Evolutionary conservation across 148 eudicot species (phyloP).

Genomic region (Nepenthes gracilis): DNA sequence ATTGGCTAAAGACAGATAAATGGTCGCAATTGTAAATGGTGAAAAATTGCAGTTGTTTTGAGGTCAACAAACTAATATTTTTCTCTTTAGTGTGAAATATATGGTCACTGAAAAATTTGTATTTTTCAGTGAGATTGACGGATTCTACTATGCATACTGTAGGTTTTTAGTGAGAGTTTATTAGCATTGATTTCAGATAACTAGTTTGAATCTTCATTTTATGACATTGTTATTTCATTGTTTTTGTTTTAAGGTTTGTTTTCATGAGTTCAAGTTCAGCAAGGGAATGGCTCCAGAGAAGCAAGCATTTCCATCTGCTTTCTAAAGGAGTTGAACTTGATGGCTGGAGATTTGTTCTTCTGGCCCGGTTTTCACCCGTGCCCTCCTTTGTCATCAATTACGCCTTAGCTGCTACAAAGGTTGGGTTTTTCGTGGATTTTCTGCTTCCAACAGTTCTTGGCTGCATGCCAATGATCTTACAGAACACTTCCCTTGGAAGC

Average conservation of each 20-base stretch:
- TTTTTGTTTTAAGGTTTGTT: constrained; percentile 31
- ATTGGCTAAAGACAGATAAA: too few relatives aligned
- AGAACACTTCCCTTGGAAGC: constrained; percentile 88
- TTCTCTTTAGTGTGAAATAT: too few relatives aligned
- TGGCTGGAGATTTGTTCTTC: constrained; percentile 88
- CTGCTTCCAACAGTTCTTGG: constrained; percentile 71
- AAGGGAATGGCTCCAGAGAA: constrained; percentile 44
- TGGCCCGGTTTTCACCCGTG: constrained; percentile 84
- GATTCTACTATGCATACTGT: too few relatives aligned
- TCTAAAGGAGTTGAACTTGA: constrained; percentile 76
- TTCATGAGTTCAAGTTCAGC: constrained; percentile 57
- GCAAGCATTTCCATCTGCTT: constrained; percentile 59
- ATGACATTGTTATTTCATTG: background rate
- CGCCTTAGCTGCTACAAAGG: constrained; percentile 71
- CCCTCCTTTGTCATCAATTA: constrained; percentile 86
- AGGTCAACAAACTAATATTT: too few relatives aligned
- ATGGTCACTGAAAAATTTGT: too few relatives aligned
- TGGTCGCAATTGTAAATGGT: too few relatives aligned
- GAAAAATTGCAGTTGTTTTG: too few relatives aligned
- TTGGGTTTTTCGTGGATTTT: constrained; percentile 57
- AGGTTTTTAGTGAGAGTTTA: too few relatives aligned
- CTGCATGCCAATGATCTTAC: constrained; percentile 89
- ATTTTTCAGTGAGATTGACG: too few relatives aligned
- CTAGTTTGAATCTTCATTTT: background rate
- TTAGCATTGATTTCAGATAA: too few relatives aligned